Evolutionary conservation across 305 asterid genomes (phyloP).

Genomic region (Coffea humblotiana): DNA sequence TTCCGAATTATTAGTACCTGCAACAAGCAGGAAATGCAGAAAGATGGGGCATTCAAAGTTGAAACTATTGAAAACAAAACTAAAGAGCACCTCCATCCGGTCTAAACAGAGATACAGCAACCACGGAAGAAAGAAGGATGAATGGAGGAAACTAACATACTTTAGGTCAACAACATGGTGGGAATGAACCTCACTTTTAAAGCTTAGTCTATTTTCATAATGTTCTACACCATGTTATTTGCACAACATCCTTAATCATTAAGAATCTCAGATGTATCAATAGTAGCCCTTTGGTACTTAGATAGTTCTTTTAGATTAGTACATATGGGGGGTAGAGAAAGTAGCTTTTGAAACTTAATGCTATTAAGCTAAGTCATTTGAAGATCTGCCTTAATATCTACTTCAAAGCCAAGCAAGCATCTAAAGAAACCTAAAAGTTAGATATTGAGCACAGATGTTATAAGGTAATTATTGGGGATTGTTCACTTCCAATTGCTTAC

Average conservation of each 20-base stretch:
- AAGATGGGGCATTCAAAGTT: neutral
- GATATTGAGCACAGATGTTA: neutral
- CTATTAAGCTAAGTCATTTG: too few species aligned
- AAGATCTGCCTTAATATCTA: neutral
- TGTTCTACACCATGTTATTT: neutral
- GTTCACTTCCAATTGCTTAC: conserved; percentile 37
- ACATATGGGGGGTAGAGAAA: neutral
- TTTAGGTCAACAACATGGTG: neutral
- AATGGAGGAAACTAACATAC: too few species aligned
- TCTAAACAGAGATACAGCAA: neutral
- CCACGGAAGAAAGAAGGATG: too few species aligned
- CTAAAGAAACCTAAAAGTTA: conserved; percentile 7
- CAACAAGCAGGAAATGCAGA: conserved; percentile 13
- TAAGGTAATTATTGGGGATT: conserved; percentile 8
- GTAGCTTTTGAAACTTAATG: too few species aligned
- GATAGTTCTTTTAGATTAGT: too few species aligned
- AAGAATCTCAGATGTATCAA: neutral
- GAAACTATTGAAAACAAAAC: neutral
- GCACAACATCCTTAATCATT: neutral
- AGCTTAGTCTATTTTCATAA: neutral
- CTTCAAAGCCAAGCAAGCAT: neutral
- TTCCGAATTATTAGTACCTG: conserved; percentile 53
- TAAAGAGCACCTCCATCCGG: neutral
- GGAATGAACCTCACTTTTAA: neutral
- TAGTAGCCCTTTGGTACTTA: too few species aligned